A percentile compares a stretch with the other conserved stretches of the same genome.
phyloP scores from a whole-genome alignment of 768 basidiomycete genomes.

The Suillus clintonianus region DNA sequence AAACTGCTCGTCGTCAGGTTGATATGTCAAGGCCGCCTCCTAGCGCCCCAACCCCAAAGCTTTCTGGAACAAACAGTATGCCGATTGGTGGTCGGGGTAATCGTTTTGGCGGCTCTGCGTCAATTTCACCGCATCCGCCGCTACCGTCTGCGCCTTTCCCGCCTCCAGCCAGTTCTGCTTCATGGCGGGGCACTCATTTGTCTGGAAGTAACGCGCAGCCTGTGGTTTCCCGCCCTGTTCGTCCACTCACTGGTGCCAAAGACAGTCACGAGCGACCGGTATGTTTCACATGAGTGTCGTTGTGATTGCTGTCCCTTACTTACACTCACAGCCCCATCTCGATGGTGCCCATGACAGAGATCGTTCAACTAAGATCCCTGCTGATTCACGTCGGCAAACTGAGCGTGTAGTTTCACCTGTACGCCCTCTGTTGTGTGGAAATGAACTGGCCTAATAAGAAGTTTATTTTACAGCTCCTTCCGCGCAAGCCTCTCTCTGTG shows the following conservation, averaged over 20 bases:
- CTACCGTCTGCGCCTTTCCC: background rate
- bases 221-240: slow-evolving; percentile 17
- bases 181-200: slow-evolving; percentile 1
- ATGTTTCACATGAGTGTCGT: background rate
- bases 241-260: slow-evolving; percentile 2
- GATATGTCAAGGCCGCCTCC: slow-evolving; percentile 15
- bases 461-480: background rate
- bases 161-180: background rate
- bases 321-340: slow-evolving; percentile 13
- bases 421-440: slow-evolving; percentile 1
- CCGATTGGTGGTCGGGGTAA: slow-evolving; percentile 28
- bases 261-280: slow-evolving; percentile 26
- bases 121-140: slow-evolving; percentile 8
- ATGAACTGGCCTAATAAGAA: too few relatives aligned
- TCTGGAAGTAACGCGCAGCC: slow-evolving; percentile 24
- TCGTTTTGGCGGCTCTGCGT: slow-evolving; percentile 20
- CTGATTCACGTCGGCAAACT: slow-evolving; percentile 11
- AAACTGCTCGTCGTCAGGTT: slow-evolving; percentile 9
- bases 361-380: slow-evolving; percentile 4
- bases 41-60: slow-evolving; percentile 20
- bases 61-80: slow-evolving; percentile 35
- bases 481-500: background rate
- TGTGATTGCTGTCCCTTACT: slow-evolving; percentile 9
- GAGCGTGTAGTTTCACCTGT: slow-evolving; percentile 23
- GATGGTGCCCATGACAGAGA: slow-evolving; percentile 8